A percentile compares a stretch with the other conserved stretches of the same genome.
Evolutionary conservation across 441 rosid species (phyloP).

Genomic region (Rhodomyrtus psidioides): DNA sequence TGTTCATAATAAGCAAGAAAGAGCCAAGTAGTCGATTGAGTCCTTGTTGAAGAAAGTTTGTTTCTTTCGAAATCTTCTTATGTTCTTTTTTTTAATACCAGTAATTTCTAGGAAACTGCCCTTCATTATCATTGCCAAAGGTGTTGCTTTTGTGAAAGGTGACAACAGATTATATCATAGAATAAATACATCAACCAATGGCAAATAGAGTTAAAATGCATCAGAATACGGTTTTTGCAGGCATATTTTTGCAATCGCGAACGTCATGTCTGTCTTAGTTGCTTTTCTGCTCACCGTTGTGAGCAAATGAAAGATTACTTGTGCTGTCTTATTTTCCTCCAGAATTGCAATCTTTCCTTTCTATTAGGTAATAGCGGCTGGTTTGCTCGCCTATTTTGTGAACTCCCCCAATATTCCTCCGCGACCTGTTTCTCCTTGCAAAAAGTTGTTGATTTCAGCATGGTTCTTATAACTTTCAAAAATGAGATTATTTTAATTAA

Average conservation of each 20-base stretch:
- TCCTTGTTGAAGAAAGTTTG: not conserved
- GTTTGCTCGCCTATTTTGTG: not conserved
- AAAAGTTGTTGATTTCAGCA: not conserved
- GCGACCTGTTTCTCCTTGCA: not conserved
- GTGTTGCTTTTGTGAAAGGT: not conserved
- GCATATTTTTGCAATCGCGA: not conserved
- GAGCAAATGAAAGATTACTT: not conserved
- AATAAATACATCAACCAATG: not conserved
- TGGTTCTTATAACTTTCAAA: not conserved
- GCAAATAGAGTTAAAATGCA: not conserved
- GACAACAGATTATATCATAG: not conserved
- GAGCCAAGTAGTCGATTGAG: not conserved
- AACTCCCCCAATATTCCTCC: not conserved
- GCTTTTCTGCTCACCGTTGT: not conserved
- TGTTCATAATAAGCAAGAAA: not conserved
- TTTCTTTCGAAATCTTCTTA: not conserved
- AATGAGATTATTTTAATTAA: not conserved
- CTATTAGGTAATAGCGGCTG: not conserved
- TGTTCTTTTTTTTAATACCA: not conserved
- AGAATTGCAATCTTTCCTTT: not conserved
- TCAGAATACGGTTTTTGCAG: not conserved
- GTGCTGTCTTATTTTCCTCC: not conserved
- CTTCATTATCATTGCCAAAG: not conserved
- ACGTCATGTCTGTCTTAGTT: not conserved
- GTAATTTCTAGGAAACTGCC: not conserved